Evolutionary conservation across 768 basidiomycete genomes (phyloP).

Genomic region (Neoboletus magnificus): DNA sequence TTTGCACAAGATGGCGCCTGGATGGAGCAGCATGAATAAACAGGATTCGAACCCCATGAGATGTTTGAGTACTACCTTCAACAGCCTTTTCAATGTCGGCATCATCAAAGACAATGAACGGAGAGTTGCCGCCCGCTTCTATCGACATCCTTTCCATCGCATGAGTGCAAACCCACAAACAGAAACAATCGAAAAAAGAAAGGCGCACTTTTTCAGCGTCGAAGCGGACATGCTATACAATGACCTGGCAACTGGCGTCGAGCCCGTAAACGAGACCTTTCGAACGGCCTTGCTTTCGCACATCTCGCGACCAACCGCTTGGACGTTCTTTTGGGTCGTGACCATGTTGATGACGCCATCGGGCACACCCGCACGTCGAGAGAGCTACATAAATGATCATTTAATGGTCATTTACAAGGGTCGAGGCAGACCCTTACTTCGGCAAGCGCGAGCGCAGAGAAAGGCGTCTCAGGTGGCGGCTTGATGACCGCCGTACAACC

Average conservation of each 20-base stretch:
- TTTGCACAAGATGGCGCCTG: conserved; percentile 73
- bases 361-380: conserved; percentile 86
- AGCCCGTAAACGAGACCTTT: conserved; percentile 92
- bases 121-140: conserved; percentile 92
- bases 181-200: not conserved
- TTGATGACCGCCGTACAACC: conserved; percentile 98
- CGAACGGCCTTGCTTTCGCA: conserved; percentile 83
- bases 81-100: conserved; percentile 93
- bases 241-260: conserved; percentile 74
- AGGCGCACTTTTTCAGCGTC: conserved; percentile 75
- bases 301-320: conserved; percentile 90
- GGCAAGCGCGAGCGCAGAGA: conserved; percentile 85
- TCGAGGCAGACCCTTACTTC: conserved; percentile 50
- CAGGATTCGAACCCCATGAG: not conserved
- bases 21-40: conserved; percentile 1
- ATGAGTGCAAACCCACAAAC: not conserved
- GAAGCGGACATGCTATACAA: conserved; percentile 69
- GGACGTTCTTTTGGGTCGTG: conserved; percentile 80
- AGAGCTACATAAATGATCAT: conserved; percentile 47
- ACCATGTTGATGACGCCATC: conserved; percentile 94
- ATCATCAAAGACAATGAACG: conserved; percentile 97
- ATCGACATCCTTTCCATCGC: conserved; percentile 50
- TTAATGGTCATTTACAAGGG: not conserved
- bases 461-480: conserved; percentile 93
- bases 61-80: conserved; percentile 45